Evolutionary conservation across 352 stramenopile genomes (phyloP).

Genomic region (Phytophthora tubulina): DNA sequence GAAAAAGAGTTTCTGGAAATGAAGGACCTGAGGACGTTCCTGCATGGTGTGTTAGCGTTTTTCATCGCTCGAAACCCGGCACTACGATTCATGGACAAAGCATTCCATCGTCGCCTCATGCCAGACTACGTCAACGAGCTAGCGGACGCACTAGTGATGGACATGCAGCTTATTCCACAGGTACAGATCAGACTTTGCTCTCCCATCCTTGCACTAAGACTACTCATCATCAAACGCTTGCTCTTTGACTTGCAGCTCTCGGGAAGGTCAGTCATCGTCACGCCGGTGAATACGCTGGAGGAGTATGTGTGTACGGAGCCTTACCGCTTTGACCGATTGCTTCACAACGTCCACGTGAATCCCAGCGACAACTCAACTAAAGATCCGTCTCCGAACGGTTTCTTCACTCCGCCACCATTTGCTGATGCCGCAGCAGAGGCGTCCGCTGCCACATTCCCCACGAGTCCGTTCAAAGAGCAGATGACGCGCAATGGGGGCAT

Average conservation of each 20-base stretch:
- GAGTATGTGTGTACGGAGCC: constrained; percentile 63
- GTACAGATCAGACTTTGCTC: constrained; percentile 28
- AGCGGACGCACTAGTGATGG: constrained; percentile 49
- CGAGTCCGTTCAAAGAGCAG: constrained; percentile 65
- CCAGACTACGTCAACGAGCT: constrained; percentile 61
- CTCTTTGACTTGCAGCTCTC: constrained; percentile 27
- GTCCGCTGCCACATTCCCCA: constrained; percentile 13
- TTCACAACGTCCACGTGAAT: constrained; percentile 52
- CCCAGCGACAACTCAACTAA: constrained; percentile 44
- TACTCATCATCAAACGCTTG: constrained; percentile 6
- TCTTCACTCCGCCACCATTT: constrained; percentile 30
- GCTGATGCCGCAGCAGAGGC: constrained; percentile 21
- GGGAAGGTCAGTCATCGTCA: constrained; percentile 33
- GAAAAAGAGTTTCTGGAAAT: constrained; percentile 59
- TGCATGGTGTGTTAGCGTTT: constrained; percentile 66
- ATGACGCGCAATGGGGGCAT: constrained; percentile 61
- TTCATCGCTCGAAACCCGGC: constrained; percentile 58
- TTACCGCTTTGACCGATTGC: constrained; percentile 58
- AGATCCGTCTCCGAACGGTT: constrained; percentile 32
- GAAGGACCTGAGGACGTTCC: constrained; percentile 54
- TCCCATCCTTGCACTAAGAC: constrained; percentile 2
- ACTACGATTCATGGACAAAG: constrained; percentile 72
- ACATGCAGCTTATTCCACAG: constrained; percentile 58
- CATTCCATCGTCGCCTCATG: constrained; percentile 61
- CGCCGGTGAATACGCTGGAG: constrained; percentile 59